Evolutionary conservation across 306 rosid genomes (phyloP).

Genomic region (Cicer chorassanicum): DNA sequence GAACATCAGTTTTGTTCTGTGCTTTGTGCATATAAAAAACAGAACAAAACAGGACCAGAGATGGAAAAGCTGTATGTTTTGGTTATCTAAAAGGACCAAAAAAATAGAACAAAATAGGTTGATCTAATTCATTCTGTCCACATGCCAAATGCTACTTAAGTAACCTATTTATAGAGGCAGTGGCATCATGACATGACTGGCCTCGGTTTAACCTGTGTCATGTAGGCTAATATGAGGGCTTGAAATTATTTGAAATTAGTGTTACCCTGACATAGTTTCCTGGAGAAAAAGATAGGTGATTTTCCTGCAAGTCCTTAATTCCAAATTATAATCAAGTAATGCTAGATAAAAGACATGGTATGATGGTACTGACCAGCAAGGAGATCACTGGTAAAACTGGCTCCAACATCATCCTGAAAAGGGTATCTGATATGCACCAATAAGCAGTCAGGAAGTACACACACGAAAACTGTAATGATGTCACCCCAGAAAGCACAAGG

Average conservation of each 20-base stretch:
- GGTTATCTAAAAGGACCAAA: not conserved
- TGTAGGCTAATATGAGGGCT: slow-evolving; percentile 13
- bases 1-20: not conserved
- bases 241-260: slow-evolving; percentile 28
- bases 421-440: slow-evolving; percentile 66
- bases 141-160: not conserved
- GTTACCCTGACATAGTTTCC: slow-evolving; percentile 21
- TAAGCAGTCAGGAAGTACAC: slow-evolving; percentile 52
- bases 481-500: slow-evolving; percentile 47
- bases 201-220: slow-evolving; percentile 22
- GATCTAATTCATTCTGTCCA: not conserved
- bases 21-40: not conserved
- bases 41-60: not conserved
- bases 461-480: slow-evolving; percentile 48
- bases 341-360: slow-evolving; percentile 38
- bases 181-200: slow-evolving; percentile 32
- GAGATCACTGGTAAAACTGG: slow-evolving; percentile 71
- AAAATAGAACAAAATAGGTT: not conserved
- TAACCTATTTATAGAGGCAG: slow-evolving; percentile 17
- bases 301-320: slow-evolving; percentile 28
- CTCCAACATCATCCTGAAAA: slow-evolving; percentile 78
- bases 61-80: not conserved
- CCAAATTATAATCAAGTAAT: slow-evolving; percentile 40
- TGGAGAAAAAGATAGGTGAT: slow-evolving; percentile 33
- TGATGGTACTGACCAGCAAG: slow-evolving; percentile 66